These are phyloP conservation scores for Paramyrothecium roridum DNA, from an alignment of 2,329 filamentous ascomycete species.

Conservation along the genomic window DNA sequence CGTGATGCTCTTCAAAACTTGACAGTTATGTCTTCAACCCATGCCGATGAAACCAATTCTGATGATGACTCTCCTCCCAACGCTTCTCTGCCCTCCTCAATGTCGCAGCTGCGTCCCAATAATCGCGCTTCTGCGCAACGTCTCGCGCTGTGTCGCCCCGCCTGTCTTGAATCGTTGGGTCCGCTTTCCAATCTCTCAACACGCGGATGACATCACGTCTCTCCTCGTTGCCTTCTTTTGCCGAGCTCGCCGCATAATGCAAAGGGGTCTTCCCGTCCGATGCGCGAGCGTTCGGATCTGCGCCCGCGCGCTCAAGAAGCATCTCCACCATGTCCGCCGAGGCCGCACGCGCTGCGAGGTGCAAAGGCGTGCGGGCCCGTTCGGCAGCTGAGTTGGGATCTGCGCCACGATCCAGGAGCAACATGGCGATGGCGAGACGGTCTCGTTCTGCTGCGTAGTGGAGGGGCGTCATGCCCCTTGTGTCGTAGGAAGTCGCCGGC, in stretches of 20 bases:
- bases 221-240: constrained; percentile 25
- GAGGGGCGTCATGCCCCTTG: constrained; percentile 23
- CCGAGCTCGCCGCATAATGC: constrained; percentile 27
- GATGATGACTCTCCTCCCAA: constrained; percentile 28
- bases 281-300: constrained; percentile 22
- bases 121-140: constrained; percentile 26
- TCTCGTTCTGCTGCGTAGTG: constrained; percentile 28
- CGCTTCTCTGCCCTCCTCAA: constrained; percentile 27
- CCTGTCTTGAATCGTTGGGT: constrained; percentile 21
- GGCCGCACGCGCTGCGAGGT: constrained; percentile 24
- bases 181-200: constrained; percentile 23
- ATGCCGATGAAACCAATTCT: constrained; percentile 22
- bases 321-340: constrained; percentile 25
- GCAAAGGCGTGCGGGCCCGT: constrained; percentile 25
- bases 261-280: constrained; percentile 26
- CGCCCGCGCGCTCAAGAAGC: constrained; percentile 23
- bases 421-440: constrained; percentile 27
- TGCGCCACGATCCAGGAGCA: constrained; percentile 24
- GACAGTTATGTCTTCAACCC: constrained; percentile 14
- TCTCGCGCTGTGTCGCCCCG: constrained; percentile 24
- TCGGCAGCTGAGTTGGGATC: constrained; percentile 20
- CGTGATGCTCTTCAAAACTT: background rate
- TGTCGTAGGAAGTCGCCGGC: constrained; percentile 20
- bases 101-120: constrained; percentile 27
- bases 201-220: constrained; percentile 23